Evolutionary conservation across 768 basidiomycete genomes (phyloP), one percentile per base, ranked within the genome.

Genomic region (Rhodotorula taiwanensis): DNA sequence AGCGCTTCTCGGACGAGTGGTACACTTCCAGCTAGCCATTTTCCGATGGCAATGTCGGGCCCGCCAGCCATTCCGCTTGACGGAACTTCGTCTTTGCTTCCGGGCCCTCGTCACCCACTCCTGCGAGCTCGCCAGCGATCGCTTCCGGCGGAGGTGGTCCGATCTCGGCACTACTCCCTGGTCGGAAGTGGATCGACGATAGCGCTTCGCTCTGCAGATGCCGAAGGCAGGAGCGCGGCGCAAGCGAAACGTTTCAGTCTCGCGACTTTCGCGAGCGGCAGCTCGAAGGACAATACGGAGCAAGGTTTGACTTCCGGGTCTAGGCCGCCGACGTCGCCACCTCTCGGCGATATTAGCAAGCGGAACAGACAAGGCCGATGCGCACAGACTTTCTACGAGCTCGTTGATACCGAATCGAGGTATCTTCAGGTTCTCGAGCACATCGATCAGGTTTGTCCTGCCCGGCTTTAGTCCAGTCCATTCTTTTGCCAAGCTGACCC

Each of bases 381-480:
- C n/a, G n/a, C n/a, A n/a, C n/a, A n/a, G n/a, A n/a, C n/a, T 9
- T 63, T 64, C 3, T 43, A 60, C 43, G 72, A 73, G 58, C 43
- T 73, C 21, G 39, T 63, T 31, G 65, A 72, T 33, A 71, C 71
- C 21, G 72, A 73, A 59, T 43, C 56, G 41, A 52, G 57, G 3
- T 73, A 71, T 42, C 65, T 72, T 0, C 42, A 15, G 14, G 64
- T 68, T 0, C 52, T 73, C n/a, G 57, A 69, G n/a, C 58, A 64
- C 36, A 64, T 73, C 23, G 65, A 73, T 27, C 50, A 44, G 7
- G 70, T 70, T 36, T 27, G 45, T 47, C n/a, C n/a, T n/a, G n/a
- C n/a, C n/a, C n/a, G n/a, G n/a, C n/a, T n/a, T n/a, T n/a, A n/a
- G n/a, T n/a, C n/a, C n/a, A n/a, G n/a, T n/a, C n/a, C n/a, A n/a